Evolutionary conservation across 345 rosid genomes (phyloP).

Genomic region (Corymbia maculata): DNA sequence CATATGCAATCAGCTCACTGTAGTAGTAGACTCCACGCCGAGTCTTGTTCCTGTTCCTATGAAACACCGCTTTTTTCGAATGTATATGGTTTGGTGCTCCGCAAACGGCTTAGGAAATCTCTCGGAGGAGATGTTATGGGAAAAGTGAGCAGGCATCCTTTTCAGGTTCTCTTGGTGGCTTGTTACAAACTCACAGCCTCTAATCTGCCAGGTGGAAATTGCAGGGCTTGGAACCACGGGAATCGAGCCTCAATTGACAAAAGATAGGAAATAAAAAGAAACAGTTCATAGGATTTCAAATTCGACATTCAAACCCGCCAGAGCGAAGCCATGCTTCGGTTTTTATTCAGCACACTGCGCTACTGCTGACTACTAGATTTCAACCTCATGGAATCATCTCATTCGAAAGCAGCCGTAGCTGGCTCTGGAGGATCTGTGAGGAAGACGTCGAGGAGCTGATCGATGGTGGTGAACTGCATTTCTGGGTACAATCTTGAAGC

Average conservation of each 20-base stretch:
- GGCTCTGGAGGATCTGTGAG: slow-evolving; percentile 11
- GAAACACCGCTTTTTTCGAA: background rate
- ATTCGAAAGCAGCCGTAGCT: background rate
- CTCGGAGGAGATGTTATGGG: background rate
- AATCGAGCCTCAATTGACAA: background rate
- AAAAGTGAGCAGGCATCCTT: background rate
- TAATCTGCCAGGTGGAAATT: background rate
- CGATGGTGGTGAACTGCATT: background rate
- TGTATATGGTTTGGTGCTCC: background rate
- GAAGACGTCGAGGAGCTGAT: slow-evolving; percentile 27
- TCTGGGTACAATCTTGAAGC: slow-evolving; percentile 23
- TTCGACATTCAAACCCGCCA: background rate
- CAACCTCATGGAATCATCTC: background rate
- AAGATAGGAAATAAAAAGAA: background rate
- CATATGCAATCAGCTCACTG: background rate
- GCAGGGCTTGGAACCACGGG: background rate
- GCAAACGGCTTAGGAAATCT: background rate
- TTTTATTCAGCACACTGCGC: background rate
- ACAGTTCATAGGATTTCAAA: background rate
- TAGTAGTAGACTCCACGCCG: background rate
- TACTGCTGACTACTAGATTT: background rate
- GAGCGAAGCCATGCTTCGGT: background rate
- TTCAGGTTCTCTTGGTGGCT: background rate
- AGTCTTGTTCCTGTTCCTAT: background rate
- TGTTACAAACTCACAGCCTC: background rate